Base-by-base conservation (phyloP, 805 yeast species). In the Metschnikowia dekortorum region DNA sequence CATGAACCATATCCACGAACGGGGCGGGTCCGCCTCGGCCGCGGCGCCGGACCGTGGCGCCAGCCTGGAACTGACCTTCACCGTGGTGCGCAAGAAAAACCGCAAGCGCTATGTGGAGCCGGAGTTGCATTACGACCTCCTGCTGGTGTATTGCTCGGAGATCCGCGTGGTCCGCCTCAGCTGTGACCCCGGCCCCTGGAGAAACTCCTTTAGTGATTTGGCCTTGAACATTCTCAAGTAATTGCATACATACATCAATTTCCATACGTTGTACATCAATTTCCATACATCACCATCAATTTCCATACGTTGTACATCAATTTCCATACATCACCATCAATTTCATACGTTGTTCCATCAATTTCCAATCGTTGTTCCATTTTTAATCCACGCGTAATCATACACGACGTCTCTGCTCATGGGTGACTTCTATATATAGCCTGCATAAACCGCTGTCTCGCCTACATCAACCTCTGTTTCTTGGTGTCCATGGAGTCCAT, bases 121-220 rank as follows among this genome's bases (percentile, higher is more conserved):
- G 9, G 51, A 46, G 13, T 51, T 75, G 4, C 63, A 62, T 29
- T 73, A 75, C 54, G 59, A 65, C 38, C 58, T 50, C 32, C 60
- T 59, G 3, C 53, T 54, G 0, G 47, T 65, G 11, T 75, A 75
- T 57, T 78, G 76, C 53, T 44, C 49, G 0, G 44, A 47, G 0
- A 57, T 68, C 0, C 9, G 47, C 1, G 49, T 70, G 7, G 48
- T 18, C 0, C 58, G 62, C 31, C 65, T 58, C 46, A 56, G 47
- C 22, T 53, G 62, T 8, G 58, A 53, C 29, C 64, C 61, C 13
- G 76, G 53, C 6, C 37, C 41, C 6, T 57, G 60, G 60, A 55
- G 52, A 32, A 55, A 53, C 39, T 57, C 60, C 5, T 57, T 57
- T 42, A 55, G 59, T 37, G 60, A 57, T 38, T 41, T 57, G 49